Evolutionary conservation across 2,329 filamentous ascomycete species (phyloP), one percentile per base, ranked within the genome.

Genomic region (Macroventuria anomochaeta): DNA sequence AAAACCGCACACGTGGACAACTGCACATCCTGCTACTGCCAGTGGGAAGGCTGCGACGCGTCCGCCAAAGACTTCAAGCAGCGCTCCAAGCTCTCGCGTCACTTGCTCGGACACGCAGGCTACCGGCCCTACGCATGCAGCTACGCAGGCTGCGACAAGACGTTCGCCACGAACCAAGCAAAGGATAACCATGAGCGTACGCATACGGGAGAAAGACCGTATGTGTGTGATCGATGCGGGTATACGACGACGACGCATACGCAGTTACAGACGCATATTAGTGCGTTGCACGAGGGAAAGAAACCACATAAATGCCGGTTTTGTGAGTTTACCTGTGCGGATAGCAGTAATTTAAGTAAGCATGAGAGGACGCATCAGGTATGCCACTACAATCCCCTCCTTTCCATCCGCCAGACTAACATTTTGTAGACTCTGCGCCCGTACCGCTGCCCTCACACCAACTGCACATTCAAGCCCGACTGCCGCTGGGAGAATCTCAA

Each of bases 401-500:
- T 28, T 21, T n/a, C 13, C 23, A 25, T 8, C 8, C 23, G 23
- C 23, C 23, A 17, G 37, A 10, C 23, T 46, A 26, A 32, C 21
- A 2, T 33, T n/a, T 13, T 20, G 18, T 34, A 73, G 69, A 72
- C 68, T 6, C 69, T 73, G 0, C 68, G 72, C 7, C 70, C 71
- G 0, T 76, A 73, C 55, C 63, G 65, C 36, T 76, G 73, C 32
- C 71, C 67, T 1, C 71, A 75, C n/a, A 44, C 55, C 13, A 69
- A 69, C 34, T 76, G 73, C 63, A 70, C 68, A 1, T 74, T 72
- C 59, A 72, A 74, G 43, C 70, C 71, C 20, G 72, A 74, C 51
- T 73, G 72, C 36, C 69, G 73, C 23, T 76, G 73, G 73, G 72
- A 75, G 41, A 73, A 74, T 36, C 65, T 75, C 3, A 74, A 75